phyloP scores from a whole-genome alignment of 163 green algal species.

The Trebouxiophyceae sp. region DNA sequence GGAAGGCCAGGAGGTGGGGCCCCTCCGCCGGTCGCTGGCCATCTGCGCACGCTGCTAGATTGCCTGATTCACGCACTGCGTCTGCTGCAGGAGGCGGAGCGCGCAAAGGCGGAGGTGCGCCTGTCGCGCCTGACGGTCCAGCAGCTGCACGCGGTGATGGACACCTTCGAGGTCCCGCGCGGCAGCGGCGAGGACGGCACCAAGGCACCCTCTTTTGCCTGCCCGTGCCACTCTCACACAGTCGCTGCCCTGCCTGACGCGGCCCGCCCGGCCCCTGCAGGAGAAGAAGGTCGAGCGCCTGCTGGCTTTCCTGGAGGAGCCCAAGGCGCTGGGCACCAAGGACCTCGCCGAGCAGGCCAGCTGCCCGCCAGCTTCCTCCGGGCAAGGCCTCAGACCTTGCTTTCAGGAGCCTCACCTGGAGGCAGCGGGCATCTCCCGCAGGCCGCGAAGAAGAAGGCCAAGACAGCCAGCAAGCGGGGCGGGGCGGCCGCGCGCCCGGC shows the following conservation, averaged over 20 bases:
- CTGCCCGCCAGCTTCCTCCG: not conserved
- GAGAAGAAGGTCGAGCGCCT: conserved; percentile 28
- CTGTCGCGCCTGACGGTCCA: conserved; percentile 33
- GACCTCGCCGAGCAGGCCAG: conserved; percentile 32
- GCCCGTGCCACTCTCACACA: conserved; percentile 1
- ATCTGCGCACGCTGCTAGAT: no score
- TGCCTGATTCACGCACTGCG: not conserved
- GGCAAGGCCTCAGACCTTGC: conserved; percentile 4
- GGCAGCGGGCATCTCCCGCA: conserved; percentile 7
- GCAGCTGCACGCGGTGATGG: conserved; percentile 28
- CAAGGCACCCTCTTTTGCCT: conserved; percentile 11
- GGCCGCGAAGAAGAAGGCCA: conserved; percentile 31
- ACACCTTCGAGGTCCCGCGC: conserved; percentile 31
- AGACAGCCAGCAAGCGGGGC: conserved; percentile 5
- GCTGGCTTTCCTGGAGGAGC: conserved; percentile 31
- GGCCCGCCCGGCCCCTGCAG: conserved; percentile 2
- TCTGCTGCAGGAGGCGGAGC: conserved; percentile 31
- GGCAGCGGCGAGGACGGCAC: conserved; percentile 17
- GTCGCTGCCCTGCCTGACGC: not conserved
- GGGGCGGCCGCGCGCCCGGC: not conserved
- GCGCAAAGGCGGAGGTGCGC: conserved; percentile 12
- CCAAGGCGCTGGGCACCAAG: conserved; percentile 12
- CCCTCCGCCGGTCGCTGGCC: no score
- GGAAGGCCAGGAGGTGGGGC: conserved; percentile 16
- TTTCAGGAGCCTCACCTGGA: not conserved